These are phyloP conservation scores for Aspergillus asperescens DNA, from an alignment of 495 filamentous ascomycete species.

Conservation along the genomic window DNA sequence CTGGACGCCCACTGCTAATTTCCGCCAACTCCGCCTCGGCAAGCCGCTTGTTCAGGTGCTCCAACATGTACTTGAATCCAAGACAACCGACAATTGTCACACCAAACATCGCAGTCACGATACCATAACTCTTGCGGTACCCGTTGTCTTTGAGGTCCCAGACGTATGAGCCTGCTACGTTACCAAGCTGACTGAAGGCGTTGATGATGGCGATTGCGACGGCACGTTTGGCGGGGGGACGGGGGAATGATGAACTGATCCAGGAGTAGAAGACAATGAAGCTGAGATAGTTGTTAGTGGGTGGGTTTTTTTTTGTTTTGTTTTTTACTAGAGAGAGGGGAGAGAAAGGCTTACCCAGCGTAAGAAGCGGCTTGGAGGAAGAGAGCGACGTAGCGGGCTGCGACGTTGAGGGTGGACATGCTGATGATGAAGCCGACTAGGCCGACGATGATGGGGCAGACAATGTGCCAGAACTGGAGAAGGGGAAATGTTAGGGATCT, in stretches of 20 bases:
- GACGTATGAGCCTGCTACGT: slow-evolving; percentile 32
- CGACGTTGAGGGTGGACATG: slow-evolving; percentile 57
- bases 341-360: slow-evolving; percentile 29
- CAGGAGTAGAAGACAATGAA: slow-evolving; percentile 72
- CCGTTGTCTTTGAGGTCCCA: slow-evolving; percentile 30
- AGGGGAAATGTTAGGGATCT: slow-evolving; percentile 31
- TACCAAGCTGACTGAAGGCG: slow-evolving; percentile 52
- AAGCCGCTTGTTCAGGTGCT: slow-evolving; percentile 60
- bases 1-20: neutral
- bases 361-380: slow-evolving; percentile 64
- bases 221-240: slow-evolving; percentile 77
- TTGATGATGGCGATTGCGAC: slow-evolving; percentile 80
- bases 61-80: slow-evolving; percentile 55
- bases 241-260: slow-evolving; percentile 73
- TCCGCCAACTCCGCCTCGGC: slow-evolving; percentile 41
- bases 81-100: slow-evolving; percentile 28
- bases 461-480: slow-evolving; percentile 69
- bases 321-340: too few species aligned
- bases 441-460: slow-evolving; percentile 60
- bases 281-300: neutral
- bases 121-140: slow-evolving; percentile 34
- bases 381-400: slow-evolving; percentile 69
- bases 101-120: slow-evolving; percentile 33
- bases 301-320: neutral
- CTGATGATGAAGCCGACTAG: slow-evolving; percentile 71